Percentiles rank a stretch among this genome's conserved stretches.
Evolutionary conservation across 1,139 yeast species (phyloP).

Genomic region (Pichia sp.): DNA sequence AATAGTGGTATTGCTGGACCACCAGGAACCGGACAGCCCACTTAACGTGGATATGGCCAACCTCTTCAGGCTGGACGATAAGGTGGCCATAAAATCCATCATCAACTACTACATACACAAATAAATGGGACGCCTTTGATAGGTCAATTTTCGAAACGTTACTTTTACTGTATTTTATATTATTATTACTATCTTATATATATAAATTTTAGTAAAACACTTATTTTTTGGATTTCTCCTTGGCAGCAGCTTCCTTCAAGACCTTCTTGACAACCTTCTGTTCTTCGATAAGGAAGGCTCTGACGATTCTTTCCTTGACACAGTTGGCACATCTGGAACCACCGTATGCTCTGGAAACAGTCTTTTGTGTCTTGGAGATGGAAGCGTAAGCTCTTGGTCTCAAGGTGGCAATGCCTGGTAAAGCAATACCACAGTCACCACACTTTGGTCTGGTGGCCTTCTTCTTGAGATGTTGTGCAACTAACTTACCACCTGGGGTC

Average conservation of each 20-base stretch:
- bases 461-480: slow-evolving; percentile 97
- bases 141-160: no score
- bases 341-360: slow-evolving; percentile 99
- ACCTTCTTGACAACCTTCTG: slow-evolving; percentile 99
- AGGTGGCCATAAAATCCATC: slow-evolving; percentile 53
- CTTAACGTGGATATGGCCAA: slow-evolving; percentile 85
- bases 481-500: slow-evolving; percentile 99
- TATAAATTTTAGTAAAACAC: slow-evolving; percentile 27
- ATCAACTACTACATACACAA: slow-evolving; percentile 48
- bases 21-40: slow-evolving; percentile 86
- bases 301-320: slow-evolving; percentile 97
- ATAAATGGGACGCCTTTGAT: no score
- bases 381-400: slow-evolving; percentile 98
- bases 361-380: slow-evolving; percentile 93
- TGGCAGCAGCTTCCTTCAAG: slow-evolving; percentile 88
- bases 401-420: slow-evolving; percentile 88
- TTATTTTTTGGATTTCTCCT: slow-evolving; percentile 56
- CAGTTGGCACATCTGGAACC: slow-evolving; percentile 98
- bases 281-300: slow-evolving; percentile 99
- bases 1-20: slow-evolving; percentile 59
- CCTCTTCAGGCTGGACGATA: slow-evolving; percentile 56
- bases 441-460: slow-evolving; percentile 93
- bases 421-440: slow-evolving; percentile 95
- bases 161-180: neutral
- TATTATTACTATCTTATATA: slow-evolving; percentile 5